These are phyloP conservation scores for Nematocida sp. DNA, from an alignment of 371 early-diverging fungal genomes.

Conservation along the genomic window DNA sequence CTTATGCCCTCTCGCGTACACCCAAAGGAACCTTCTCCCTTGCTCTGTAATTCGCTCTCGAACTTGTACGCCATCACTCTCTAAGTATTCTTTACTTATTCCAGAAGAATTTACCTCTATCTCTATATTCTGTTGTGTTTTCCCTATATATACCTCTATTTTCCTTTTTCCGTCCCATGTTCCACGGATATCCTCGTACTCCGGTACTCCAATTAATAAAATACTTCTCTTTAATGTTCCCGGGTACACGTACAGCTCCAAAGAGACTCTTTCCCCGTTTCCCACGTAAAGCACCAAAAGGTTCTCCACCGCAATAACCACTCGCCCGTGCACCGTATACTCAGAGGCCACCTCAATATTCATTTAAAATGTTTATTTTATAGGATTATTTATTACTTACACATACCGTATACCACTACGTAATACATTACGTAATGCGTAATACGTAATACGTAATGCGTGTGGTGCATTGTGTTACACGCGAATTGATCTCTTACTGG, in stretches of 20 bases:
- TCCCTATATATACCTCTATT: too few species aligned
- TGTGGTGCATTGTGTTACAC: too few species aligned
- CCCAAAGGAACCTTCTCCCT: too few species aligned
- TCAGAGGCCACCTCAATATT: neutral
- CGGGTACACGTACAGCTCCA: neutral
- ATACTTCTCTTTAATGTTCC: neutral
- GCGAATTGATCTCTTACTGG: too few species aligned
- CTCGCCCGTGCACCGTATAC: neutral
- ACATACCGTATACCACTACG: too few species aligned
- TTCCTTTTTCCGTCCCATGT: neutral
- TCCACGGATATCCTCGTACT: neutral
- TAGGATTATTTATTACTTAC: too few species aligned
- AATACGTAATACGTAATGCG: too few species aligned
- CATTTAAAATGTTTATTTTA: too few species aligned
- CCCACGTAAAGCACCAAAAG: neutral
- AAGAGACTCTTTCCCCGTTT: neutral
- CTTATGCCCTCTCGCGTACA: constrained; percentile 21
- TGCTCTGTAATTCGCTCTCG: too few species aligned
- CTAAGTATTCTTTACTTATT: neutral
- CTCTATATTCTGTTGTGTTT: too few species aligned
- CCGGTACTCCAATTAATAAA: neutral
- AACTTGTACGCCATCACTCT: too few species aligned
- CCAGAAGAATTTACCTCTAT: neutral
- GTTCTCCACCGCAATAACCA: neutral
- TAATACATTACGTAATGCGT: too few species aligned